A percentile compares a stretch with the other conserved stretches of the same genome.
Evolutionary conservation across 2,329 filamentous ascomycete species (phyloP).

Genomic region (Colletotrichum abscissum): DNA sequence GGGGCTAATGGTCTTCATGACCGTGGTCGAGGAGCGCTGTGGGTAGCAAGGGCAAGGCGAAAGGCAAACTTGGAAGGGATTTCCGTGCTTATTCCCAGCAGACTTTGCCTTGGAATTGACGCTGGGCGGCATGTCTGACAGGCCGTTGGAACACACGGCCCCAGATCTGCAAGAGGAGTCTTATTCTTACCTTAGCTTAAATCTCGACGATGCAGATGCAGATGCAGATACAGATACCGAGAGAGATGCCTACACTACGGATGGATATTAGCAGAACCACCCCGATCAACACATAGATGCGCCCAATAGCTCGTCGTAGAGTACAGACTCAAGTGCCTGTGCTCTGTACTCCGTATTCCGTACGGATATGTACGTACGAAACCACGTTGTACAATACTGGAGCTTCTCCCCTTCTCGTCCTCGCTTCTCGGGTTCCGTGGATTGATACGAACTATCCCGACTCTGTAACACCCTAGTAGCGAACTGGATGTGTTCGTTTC

Average conservation of each 20-base stretch:
- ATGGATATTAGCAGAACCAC: neutral
- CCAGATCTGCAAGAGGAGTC: constrained; percentile 8
- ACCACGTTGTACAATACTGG: neutral
- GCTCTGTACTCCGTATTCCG: no score
- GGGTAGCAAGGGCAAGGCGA: neutral
- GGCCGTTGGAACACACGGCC: constrained; percentile 23
- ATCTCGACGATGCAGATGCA: neutral
- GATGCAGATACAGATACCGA: neutral
- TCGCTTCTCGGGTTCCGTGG: constrained; percentile 8
- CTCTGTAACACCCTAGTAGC: constrained; percentile 30
- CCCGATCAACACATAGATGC: neutral
- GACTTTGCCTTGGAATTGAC: neutral
- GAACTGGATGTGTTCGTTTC: constrained; percentile 33
- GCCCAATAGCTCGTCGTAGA: neutral
- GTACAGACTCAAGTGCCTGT: no score
- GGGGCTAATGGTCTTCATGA: neutral
- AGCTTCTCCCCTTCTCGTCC: constrained; percentile 4
- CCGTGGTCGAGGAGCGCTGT: neutral
- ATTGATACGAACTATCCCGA: constrained; percentile 29
- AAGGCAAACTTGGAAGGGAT: no score
- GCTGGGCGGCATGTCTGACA: constrained; percentile 12
- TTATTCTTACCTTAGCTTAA: neutral
- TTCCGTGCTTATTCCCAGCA: neutral
- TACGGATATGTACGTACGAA: neutral
- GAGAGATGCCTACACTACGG: neutral